These are phyloP conservation scores for Baeospora myosura DNA, from an alignment of 1,284 basidiomycete genomes.

Conservation along the genomic window DNA sequence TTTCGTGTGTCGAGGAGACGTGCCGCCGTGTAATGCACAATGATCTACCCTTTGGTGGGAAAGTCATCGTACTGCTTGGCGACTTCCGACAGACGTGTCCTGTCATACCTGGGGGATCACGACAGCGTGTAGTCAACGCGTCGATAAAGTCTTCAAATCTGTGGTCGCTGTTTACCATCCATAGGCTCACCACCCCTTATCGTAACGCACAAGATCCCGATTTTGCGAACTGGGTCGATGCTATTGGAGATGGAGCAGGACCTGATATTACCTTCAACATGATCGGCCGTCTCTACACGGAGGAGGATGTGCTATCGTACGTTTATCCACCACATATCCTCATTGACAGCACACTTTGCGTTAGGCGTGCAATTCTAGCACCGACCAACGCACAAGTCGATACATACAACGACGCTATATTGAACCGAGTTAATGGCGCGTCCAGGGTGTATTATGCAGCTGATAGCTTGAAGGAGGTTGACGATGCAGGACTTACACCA, in stretches of 20 bases:
- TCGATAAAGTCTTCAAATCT: slow-evolving; percentile 27
- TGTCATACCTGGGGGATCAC: slow-evolving; percentile 23
- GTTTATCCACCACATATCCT: too few relatives aligned
- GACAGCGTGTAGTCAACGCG: slow-evolving; percentile 27
- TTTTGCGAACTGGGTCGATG: slow-evolving; percentile 34
- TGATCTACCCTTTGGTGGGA: slow-evolving; percentile 30
- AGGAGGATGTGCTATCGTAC: too few relatives aligned
- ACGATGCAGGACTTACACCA: too few relatives aligned
- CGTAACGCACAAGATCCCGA: slow-evolving; percentile 15
- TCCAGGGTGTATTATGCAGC: slow-evolving; percentile 15
- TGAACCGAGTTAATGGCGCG: slow-evolving; percentile 24
- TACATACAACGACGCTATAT: slow-evolving; percentile 24
- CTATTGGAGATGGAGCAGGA: slow-evolving; percentile 31
- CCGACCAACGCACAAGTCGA: slow-evolving; percentile 29
- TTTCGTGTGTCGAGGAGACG: slow-evolving; percentile 28
- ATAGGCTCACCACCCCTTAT: slow-evolving; percentile 31
- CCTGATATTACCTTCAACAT: too few relatives aligned
- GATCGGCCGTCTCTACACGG: too few relatives aligned
- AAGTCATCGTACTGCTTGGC: slow-evolving; percentile 32
- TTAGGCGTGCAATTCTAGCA: slow-evolving; percentile 28
- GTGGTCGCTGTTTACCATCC: too few relatives aligned
- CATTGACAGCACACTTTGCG: too few relatives aligned
- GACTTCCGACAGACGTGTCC: slow-evolving; percentile 31
- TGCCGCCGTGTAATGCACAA: slow-evolving; percentile 20
- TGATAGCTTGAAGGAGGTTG: too few relatives aligned